Evolutionary conservation across 2,329 filamentous ascomycete genomes (phyloP).

Genomic region (Tolypocladium pustulatum): DNA sequence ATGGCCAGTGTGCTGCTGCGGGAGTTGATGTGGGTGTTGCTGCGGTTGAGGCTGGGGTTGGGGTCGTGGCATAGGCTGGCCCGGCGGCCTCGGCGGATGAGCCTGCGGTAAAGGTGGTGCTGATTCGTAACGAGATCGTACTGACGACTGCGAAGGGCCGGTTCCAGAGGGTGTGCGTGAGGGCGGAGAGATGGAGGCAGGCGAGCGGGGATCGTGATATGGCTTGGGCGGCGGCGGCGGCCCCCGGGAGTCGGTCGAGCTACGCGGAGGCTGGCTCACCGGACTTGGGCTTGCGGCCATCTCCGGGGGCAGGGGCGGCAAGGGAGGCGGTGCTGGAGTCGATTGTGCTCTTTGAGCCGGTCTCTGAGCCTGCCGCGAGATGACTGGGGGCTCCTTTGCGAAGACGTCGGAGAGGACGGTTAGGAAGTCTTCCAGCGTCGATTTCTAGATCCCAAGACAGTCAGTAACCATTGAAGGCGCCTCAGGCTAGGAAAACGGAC

Average conservation of each 20-base stretch:
- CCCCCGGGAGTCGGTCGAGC: slow-evolving; percentile 23
- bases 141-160: slow-evolving; percentile 6
- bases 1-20: slow-evolving; percentile 4
- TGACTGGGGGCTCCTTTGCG: slow-evolving; percentile 86
- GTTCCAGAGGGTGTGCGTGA: slow-evolving; percentile 11
- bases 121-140: slow-evolving; percentile 34
- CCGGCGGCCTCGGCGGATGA: background rate
- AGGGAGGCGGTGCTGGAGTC: slow-evolving; percentile 45
- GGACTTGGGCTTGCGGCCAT: slow-evolving; percentile 35
- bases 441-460: slow-evolving; percentile 46
- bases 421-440: slow-evolving; percentile 72
- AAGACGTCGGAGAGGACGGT: slow-evolving; percentile 78
- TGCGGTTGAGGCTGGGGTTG: slow-evolving; percentile 8
- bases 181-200: slow-evolving; percentile 15
- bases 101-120: slow-evolving; percentile 32
- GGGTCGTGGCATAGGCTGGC: slow-evolving; percentile 6
- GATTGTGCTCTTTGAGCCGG: slow-evolving; percentile 18
- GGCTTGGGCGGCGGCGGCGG: slow-evolving; percentile 42
- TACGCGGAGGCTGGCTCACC: slow-evolving; percentile 17
- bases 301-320: slow-evolving; percentile 64
- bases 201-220: slow-evolving; percentile 13
- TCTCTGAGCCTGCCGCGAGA: slow-evolving; percentile 53
- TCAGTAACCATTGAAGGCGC: background rate
- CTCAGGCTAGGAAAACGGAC: slow-evolving; percentile 36
- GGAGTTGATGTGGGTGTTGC: slow-evolving; percentile 2